Percentiles rank a stretch among this genome's conserved stretches.
These are phyloP conservation scores for Tetrapyrgos nigripes DNA, from an alignment of 1,284 basidiomycete genomes.

Conservation along the genomic window DNA sequence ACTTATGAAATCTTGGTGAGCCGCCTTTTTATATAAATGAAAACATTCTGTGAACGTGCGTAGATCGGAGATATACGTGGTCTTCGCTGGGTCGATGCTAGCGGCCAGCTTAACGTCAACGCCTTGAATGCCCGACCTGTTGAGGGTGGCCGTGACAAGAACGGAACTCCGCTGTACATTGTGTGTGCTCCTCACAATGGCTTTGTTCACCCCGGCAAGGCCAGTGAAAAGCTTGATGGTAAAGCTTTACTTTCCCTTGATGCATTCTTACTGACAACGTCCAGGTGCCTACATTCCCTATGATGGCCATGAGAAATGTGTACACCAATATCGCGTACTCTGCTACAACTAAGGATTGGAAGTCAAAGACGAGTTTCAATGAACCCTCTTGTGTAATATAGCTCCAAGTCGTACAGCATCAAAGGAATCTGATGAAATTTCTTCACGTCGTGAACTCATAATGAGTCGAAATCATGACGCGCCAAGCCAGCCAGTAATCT, in stretches of 20 bases:
- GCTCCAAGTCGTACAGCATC: too few species aligned
- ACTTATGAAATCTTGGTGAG: slow-evolving; percentile 73
- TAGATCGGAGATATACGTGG: slow-evolving; percentile 63
- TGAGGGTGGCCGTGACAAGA: slow-evolving; percentile 69
- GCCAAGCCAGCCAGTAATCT: too few species aligned
- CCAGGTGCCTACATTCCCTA: slow-evolving; percentile 59
- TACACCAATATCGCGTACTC: slow-evolving; percentile 33
- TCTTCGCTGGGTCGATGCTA: slow-evolving; percentile 62
- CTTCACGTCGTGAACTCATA: background rate
- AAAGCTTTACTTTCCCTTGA: slow-evolving; percentile 21
- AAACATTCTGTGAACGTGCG: too few species aligned
- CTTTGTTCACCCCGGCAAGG: slow-evolving; percentile 69
- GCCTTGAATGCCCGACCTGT: slow-evolving; percentile 57
- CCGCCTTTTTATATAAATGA: too few species aligned
- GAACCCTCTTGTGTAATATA: too few species aligned
- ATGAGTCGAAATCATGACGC: background rate
- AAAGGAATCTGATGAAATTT: too few species aligned
- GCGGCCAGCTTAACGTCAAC: slow-evolving; percentile 51
- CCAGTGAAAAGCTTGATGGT: slow-evolving; percentile 60
- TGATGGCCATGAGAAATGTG: slow-evolving; percentile 52
- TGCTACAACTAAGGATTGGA: slow-evolving; percentile 17
- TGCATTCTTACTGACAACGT: slow-evolving; percentile 5
- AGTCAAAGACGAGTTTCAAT: too few species aligned
- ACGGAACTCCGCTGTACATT: slow-evolving; percentile 67
- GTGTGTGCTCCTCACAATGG: slow-evolving; percentile 60